Evolutionary conservation across 2,329 filamentous ascomycete genomes (phyloP).

Genomic region (Emergomyces pasteurianus): DNA sequence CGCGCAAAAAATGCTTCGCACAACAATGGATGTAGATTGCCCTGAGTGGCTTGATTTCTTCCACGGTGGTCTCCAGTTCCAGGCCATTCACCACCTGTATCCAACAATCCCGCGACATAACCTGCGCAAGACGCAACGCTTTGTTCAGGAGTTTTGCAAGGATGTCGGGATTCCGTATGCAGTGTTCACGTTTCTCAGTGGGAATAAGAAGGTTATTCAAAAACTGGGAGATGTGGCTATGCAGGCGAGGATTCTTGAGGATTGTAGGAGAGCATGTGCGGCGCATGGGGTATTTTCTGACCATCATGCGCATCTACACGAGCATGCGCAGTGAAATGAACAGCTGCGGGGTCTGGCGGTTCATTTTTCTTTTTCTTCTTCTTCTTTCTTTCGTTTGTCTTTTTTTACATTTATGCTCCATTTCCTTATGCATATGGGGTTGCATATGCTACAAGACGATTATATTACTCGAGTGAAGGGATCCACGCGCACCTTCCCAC

Average conservation of each 20-base stretch:
- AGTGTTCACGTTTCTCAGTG: slow-evolving; percentile 68
- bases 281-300: slow-evolving; percentile 11
- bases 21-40: slow-evolving; percentile 87
- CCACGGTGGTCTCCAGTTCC: slow-evolving; percentile 80
- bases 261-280: slow-evolving; percentile 46
- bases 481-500: too few species aligned
- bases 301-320: slow-evolving; percentile 15
- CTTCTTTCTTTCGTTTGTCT: neutral
- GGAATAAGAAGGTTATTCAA: slow-evolving; percentile 64
- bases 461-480: neutral
- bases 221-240: slow-evolving; percentile 60
- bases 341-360: neutral
- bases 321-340: neutral
- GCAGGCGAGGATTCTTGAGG: slow-evolving; percentile 60
- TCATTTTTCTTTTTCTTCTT: neutral
- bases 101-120: slow-evolving; percentile 78
- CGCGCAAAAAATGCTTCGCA: slow-evolving; percentile 78
- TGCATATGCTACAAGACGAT: neutral
- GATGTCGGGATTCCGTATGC: slow-evolving; percentile 82
- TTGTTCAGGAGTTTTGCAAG: slow-evolving; percentile 68
- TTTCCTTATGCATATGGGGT: neutral
- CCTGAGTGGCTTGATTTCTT: slow-evolving; percentile 80
- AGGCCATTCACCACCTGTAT: slow-evolving; percentile 75
- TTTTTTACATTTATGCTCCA: neutral
- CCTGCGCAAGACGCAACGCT: slow-evolving; percentile 57